Evolutionary conservation across 2,329 filamentous ascomycete species (phyloP).

Genomic region (Xylariaceae sp.): DNA sequence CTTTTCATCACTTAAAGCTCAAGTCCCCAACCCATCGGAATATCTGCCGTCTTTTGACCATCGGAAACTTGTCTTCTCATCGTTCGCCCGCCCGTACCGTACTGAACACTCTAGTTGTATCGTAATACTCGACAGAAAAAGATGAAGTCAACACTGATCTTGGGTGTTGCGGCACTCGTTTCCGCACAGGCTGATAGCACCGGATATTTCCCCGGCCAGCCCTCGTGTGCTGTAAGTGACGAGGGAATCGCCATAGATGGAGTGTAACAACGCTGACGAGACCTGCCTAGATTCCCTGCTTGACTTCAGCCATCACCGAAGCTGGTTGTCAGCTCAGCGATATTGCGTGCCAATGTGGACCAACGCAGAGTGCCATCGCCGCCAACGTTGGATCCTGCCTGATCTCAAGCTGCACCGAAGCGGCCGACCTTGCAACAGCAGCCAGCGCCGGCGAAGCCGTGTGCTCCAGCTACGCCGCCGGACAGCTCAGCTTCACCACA

Average conservation of each 20-base stretch:
- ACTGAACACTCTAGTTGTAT: background rate
- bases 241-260: background rate
- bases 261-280: background rate
- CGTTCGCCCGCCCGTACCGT: background rate
- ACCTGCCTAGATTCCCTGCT: slow-evolving; percentile 39
- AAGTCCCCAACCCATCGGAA: background rate
- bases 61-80: background rate
- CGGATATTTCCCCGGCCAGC: slow-evolving; percentile 32
- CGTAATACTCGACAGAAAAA: slow-evolving; percentile 3
- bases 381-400: slow-evolving; percentile 13
- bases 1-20: background rate
- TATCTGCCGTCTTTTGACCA: background rate
- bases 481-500: slow-evolving; percentile 16
- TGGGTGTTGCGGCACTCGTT: slow-evolving; percentile 26
- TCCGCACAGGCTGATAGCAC: slow-evolving; percentile 29
- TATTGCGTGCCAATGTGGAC: slow-evolving; percentile 47
- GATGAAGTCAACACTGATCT: slow-evolving; percentile 30
- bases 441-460: slow-evolving; percentile 27
- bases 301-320: slow-evolving; percentile 41
- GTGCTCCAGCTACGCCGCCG: slow-evolving; percentile 31
- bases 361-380: slow-evolving; percentile 31
- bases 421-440: slow-evolving; percentile 27
- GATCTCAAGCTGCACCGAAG: slow-evolving; percentile 28
- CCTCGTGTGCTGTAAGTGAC: slow-evolving; percentile 35
- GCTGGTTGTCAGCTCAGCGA: slow-evolving; percentile 45